Evolutionary conservation across 768 basidiomycete genomes (phyloP).

Genomic region (Boletus rex-veris): DNA sequence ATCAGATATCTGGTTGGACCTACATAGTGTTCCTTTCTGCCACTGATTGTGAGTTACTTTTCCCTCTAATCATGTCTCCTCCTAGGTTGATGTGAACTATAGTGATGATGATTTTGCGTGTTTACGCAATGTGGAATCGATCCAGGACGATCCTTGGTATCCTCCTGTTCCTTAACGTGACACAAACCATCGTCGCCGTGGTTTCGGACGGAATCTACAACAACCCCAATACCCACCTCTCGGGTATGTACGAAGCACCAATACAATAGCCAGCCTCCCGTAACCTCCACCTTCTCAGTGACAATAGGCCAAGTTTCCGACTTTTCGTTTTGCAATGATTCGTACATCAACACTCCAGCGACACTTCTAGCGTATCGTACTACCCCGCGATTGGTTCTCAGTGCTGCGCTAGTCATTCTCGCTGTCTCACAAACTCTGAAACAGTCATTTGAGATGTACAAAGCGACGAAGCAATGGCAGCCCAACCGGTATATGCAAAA

Average conservation of each 20-base stretch:
- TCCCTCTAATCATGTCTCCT: neutral
- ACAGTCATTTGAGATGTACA: too few relatives aligned
- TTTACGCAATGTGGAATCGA: neutral
- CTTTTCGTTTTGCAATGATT: neutral
- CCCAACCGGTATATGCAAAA: neutral
- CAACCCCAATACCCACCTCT: neutral
- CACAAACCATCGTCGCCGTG: too few relatives aligned
- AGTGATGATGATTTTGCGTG: neutral
- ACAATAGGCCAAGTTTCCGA: neutral
- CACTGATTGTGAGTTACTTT: neutral
- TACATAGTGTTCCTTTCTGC: neutral
- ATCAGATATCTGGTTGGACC: rapidly evolving
- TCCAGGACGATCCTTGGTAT: neutral
- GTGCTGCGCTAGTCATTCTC: too few relatives aligned
- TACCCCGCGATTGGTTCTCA: too few relatives aligned
- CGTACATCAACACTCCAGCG: neutral
- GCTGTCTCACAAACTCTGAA: too few relatives aligned
- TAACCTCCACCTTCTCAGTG: neutral
- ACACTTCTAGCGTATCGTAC: neutral
- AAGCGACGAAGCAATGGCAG: too few relatives aligned
- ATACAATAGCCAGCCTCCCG: too few relatives aligned
- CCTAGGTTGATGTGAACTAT: neutral
- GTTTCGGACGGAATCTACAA: neutral
- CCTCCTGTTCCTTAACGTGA: neutral
- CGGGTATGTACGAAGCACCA: neutral